Evolutionary conservation across 2,329 filamentous ascomycete species (phyloP).

Genomic region (Clonostachys byssicola): DNA sequence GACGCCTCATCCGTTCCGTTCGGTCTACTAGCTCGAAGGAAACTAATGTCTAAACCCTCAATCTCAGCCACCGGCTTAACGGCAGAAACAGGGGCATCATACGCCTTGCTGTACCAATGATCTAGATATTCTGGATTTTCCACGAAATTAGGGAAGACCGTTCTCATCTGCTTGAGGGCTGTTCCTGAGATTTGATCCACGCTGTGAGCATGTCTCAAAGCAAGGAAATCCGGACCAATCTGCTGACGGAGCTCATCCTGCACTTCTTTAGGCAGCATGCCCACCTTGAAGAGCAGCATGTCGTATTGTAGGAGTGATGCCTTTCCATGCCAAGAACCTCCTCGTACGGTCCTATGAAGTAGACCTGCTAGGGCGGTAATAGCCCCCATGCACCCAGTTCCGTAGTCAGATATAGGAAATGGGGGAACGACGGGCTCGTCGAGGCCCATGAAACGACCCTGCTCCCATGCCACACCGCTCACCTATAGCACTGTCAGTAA

Average conservation of each 20-base stretch:
- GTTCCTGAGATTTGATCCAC: slow-evolving; percentile 62
- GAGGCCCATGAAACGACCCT: slow-evolving; percentile 34
- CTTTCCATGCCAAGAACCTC: slow-evolving; percentile 63
- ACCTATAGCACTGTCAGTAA: slow-evolving; percentile 25
- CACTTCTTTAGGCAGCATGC: slow-evolving; percentile 48
- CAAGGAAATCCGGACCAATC: slow-evolving; percentile 48
- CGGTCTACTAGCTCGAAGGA: slow-evolving; percentile 34
- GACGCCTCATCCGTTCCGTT: slow-evolving; percentile 54
- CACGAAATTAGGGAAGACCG: slow-evolving; percentile 50
- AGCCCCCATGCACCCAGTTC: slow-evolving; percentile 68
- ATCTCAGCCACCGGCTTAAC: slow-evolving; percentile 40
- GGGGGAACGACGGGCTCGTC: slow-evolving; percentile 57
- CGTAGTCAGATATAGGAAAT: slow-evolving; percentile 62
- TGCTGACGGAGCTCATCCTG: slow-evolving; percentile 44
- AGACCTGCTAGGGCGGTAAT: slow-evolving; percentile 63
- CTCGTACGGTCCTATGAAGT: slow-evolving; percentile 55
- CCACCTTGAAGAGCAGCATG: slow-evolving; percentile 57
- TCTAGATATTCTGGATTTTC: slow-evolving; percentile 39
- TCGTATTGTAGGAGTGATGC: slow-evolving; percentile 66
- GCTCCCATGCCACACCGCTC: slow-evolving; percentile 55
- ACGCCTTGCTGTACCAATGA: slow-evolving; percentile 39
- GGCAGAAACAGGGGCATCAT: slow-evolving; percentile 30
- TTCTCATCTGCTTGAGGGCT: slow-evolving; percentile 50
- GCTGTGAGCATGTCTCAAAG: slow-evolving; percentile 55
- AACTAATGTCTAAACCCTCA: slow-evolving; percentile 35